A percentile compares a stretch with the other conserved stretches of the same genome.
These are phyloP conservation scores for Sherardia arvensis DNA, from an alignment of 257 asterid genomes.

Conservation along the genomic window DNA sequence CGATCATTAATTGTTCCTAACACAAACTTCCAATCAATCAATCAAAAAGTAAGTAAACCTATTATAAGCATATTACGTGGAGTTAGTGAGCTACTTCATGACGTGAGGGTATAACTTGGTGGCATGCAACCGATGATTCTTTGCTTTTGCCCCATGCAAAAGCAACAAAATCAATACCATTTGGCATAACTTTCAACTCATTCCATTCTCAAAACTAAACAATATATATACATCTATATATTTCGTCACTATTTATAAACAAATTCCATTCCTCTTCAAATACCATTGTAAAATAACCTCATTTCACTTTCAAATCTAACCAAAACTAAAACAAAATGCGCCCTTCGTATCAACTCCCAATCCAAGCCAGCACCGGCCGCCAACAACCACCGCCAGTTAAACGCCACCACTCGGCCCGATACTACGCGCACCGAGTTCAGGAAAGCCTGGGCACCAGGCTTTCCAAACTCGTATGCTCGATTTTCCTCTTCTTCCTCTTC, in stretches of 20 bases:
- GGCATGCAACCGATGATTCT: constrained; percentile 22
- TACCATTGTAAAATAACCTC: neutral
- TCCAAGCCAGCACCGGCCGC: constrained; percentile 15
- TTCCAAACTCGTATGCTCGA: constrained; percentile 63
- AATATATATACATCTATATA: neutral
- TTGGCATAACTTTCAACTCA: constrained; percentile 6
- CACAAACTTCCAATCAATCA: too few species aligned
- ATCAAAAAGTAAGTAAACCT: too few species aligned
- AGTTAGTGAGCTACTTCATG: too few species aligned
- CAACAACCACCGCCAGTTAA: constrained; percentile 11
- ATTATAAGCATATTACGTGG: too few species aligned
- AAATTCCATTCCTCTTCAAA: constrained; percentile 2
- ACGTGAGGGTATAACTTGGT: too few species aligned
- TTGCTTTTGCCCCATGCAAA: constrained; percentile 26
- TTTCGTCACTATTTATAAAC: constrained; percentile 4
- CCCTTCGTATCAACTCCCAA: constrained; percentile 26
- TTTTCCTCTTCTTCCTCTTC: constrained; percentile 48
- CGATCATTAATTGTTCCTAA: too few species aligned
- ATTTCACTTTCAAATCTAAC: neutral
- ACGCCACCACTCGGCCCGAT: constrained; percentile 65
- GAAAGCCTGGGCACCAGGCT: constrained; percentile 69
- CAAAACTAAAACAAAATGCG: constrained; percentile 13
- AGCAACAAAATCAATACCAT: constrained; percentile 5
- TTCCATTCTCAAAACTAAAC: neutral
- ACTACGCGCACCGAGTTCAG: constrained; percentile 72